Base-by-base conservation (phyloP, 2,329 filamentous ascomycete genomes). In the Amesomyces nigricolor region DNA sequence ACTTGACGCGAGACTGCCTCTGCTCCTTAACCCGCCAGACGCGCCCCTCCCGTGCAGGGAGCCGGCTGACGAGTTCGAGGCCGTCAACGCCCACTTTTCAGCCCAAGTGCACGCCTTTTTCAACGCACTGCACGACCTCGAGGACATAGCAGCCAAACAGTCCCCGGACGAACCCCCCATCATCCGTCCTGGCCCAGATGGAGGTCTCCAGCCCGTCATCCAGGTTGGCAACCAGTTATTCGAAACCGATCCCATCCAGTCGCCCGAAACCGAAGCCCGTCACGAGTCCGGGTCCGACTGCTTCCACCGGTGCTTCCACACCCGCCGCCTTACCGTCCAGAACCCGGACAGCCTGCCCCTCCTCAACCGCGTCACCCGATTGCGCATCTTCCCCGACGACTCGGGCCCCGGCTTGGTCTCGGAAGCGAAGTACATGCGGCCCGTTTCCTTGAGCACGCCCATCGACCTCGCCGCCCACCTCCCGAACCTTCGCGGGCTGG, bases 391-490 rank as follows among this genome's bases (percentile, higher is more conserved):
- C 29, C 43, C 51, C 17, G 17, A 19, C 30, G 26, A 35, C 17
- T 17, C 2, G 17, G 30, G 47, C 13, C 44, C 2, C n/a, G 30
- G 32, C 16, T 17, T 2, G 16, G 47, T 47, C 6, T 32, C 47
- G 14, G 13, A 32, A 32, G 10, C 10, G 30, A 32, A 3, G 30
- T 10, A 40, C 37, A 50, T 49, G 49, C 64, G 62, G 17, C 63
- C 64, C 42, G 14, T 65, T 35, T 66, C 64, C 16, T 46, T 44
- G 8, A 51, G 59, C 32, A 53, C 60, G 44, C 64, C 60, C 16
- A 54, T 67, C 32, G 56, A 65, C 40, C 58, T 63, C 54, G 58
- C 60, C 47, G 53, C 59, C 46, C 58, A 53, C 54, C 61, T 66
- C 32, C 61, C 65, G 35, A 51, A 53, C 17, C 60, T 63, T 8